These are phyloP conservation scores for Colletotrichum plurivorum DNA, from an alignment of 2,329 filamentous ascomycete species.

Conservation along the genomic window DNA sequence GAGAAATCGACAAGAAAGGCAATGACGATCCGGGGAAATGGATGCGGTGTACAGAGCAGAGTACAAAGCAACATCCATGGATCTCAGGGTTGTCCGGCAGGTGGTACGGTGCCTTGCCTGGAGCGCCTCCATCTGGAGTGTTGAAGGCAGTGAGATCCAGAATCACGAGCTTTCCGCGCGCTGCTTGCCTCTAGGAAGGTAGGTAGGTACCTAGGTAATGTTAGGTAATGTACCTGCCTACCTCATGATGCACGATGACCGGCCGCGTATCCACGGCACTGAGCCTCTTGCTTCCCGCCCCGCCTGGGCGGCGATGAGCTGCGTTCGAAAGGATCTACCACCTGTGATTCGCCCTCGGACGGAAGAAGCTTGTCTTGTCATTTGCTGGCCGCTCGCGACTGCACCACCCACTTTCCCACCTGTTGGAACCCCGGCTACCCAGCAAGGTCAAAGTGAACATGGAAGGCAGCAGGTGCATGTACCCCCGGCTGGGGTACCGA, in stretches of 20 bases:
- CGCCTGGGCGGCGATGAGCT: slow-evolving; percentile 22
- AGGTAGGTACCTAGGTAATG: neutral
- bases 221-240: neutral
- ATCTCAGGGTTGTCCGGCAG: too few species aligned
- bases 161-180: too few species aligned
- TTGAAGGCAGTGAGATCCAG: too few species aligned
- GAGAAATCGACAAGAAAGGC: too few species aligned
- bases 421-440: neutral
- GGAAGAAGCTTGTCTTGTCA: slow-evolving; percentile 35
- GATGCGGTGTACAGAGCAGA: too few species aligned
- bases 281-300: slow-evolving; percentile 24
- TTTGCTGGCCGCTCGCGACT: slow-evolving; percentile 27
- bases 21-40: too few species aligned
- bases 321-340: neutral
- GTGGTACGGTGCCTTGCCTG: too few species aligned
- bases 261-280: slow-evolving; percentile 38
- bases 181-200: too few species aligned
- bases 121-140: too few species aligned
- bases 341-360: slow-evolving; percentile 28
- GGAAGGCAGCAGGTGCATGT: neutral
- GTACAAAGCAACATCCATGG: too few species aligned
- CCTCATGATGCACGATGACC: slow-evolving; percentile 25
- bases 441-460: neutral
- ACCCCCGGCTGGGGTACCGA: slow-evolving; percentile 13
- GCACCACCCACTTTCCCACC: neutral